Conservation (phyloP, 352 stramenopile genomes). For the Globisporangium iwayamae region DNA sequence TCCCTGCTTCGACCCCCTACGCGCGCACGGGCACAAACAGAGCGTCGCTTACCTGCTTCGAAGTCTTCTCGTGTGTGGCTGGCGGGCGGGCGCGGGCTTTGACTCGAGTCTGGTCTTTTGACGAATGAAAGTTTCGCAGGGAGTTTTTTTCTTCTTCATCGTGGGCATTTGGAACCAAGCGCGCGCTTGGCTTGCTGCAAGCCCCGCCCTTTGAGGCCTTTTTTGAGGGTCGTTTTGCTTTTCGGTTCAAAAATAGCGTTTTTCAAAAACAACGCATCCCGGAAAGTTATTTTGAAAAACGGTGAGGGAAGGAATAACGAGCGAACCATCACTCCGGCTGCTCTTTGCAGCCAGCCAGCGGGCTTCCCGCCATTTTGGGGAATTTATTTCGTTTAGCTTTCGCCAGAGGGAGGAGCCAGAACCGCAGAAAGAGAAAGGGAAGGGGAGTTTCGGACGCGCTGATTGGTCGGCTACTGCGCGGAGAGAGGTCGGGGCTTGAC, state of each 20-base stretch:
- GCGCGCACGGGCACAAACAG: background rate
- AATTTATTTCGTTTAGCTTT: conserved; percentile 3
- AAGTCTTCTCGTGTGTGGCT: conserved; percentile 32
- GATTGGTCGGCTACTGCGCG: conserved; percentile 7
- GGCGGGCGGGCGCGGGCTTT: conserved; percentile 71
- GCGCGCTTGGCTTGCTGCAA: background rate
- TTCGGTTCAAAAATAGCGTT: conserved; percentile 19
- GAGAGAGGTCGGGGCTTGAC: background rate
- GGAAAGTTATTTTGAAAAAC: conserved; percentile 7
- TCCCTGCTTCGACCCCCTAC: background rate
- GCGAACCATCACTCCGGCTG: conserved; percentile 1
- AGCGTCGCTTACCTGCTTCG: conserved; percentile 35
- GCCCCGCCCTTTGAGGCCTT: background rate
- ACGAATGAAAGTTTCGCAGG: conserved; percentile 71
- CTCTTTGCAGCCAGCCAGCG: conserved; percentile 2
- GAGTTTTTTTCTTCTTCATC: conserved; percentile 30
- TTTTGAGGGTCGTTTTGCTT: conserved; percentile 13
- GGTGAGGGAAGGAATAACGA: conserved; percentile 2
- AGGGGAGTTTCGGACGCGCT: conserved; percentile 2
- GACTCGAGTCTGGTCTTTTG: conserved; percentile 79
- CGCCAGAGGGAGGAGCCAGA: background rate
- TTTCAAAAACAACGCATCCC: background rate
- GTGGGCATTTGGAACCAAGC: conserved; percentile 17
- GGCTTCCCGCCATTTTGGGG: conserved; percentile 10
- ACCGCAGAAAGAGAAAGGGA: conserved; percentile 10